A percentile compares a stretch with the other conserved stretches of the same genome.
These are phyloP conservation scores for Agrostemma githago DNA, from an alignment of 148 eudicot species.

Conservation along the genomic window DNA sequence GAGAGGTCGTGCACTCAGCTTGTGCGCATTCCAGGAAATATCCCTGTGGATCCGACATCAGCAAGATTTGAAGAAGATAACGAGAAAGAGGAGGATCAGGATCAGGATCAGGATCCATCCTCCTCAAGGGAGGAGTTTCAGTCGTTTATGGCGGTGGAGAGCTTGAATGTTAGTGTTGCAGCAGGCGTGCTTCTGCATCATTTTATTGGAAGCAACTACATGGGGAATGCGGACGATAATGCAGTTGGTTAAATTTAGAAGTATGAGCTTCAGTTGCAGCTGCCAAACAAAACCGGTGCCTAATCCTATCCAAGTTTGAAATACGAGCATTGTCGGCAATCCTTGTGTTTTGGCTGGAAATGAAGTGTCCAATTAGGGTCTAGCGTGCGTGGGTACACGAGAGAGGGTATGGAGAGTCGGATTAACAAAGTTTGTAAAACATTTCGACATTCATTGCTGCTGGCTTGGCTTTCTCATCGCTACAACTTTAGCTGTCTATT, in stretches of 20 bases:
- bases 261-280: background rate
- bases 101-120: slow-evolving; percentile 7
- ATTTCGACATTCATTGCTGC: background rate
- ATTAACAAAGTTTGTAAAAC: background rate
- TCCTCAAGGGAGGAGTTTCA: slow-evolving; percentile 46
- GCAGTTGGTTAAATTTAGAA: slow-evolving; percentile 21
- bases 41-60: slow-evolving; percentile 41
- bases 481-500: background rate
- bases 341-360: background rate
- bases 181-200: slow-evolving; percentile 96
- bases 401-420: background rate
- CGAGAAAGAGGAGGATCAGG: slow-evolving; percentile 25
- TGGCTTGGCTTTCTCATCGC: background rate
- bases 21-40: slow-evolving; percentile 67
- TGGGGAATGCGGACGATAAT: slow-evolving; percentile 11
- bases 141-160: slow-evolving; percentile 91
- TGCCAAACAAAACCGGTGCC: background rate
- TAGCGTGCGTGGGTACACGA: background rate
- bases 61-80: slow-evolving; percentile 31
- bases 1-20: slow-evolving; percentile 85
- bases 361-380: background rate
- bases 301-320: too few relatives aligned
- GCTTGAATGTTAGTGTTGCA: slow-evolving; percentile 98
- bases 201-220: slow-evolving; percentile 56
- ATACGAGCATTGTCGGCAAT: too few relatives aligned